Evolutionary conservation across 1,284 basidiomycete genomes (phyloP).

Genomic region (Malassezia yamatoensis): DNA sequence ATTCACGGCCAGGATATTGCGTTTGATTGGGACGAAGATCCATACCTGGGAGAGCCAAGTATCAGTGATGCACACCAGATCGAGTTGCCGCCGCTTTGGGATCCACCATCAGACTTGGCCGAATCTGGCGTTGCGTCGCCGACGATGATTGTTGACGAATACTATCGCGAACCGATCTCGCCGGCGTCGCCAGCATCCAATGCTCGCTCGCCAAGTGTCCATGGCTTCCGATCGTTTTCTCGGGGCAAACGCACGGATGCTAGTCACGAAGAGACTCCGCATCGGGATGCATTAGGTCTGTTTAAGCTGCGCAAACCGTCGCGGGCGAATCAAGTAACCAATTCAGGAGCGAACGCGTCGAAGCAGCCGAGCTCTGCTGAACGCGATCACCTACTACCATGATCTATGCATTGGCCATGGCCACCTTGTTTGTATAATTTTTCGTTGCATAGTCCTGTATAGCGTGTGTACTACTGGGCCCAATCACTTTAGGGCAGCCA

Average conservation of each 20-base stretch:
- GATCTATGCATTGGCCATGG: no score
- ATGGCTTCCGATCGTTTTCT: background rate
- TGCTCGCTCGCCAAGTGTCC: background rate
- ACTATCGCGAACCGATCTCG: constrained; percentile 3
- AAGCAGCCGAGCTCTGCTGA: no score
- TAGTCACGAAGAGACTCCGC: background rate
- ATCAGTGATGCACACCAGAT: background rate
- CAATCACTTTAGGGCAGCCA: background rate
- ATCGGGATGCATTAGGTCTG: background rate
- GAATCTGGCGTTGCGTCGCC: constrained; percentile 6
- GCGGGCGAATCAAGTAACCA: background rate
- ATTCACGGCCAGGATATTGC: background rate
- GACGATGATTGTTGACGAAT: constrained; percentile 16
- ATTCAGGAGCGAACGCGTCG: no score
- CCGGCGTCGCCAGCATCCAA: background rate
- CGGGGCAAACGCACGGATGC: background rate
- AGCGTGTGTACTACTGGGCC: background rate
- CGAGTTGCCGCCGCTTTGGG: constrained; percentile 3
- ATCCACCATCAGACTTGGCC: background rate
- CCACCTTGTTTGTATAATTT: background rate
- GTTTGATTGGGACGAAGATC: background rate
- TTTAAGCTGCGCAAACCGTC: constrained; percentile 4
- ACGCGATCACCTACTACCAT: no score
- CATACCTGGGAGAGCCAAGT: constrained; percentile 8
- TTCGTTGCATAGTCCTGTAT: background rate